Evolutionary conservation across 768 basidiomycete genomes (phyloP), one percentile per base, ranked within the genome.

Genomic region (Kwoniella europaea): DNA sequence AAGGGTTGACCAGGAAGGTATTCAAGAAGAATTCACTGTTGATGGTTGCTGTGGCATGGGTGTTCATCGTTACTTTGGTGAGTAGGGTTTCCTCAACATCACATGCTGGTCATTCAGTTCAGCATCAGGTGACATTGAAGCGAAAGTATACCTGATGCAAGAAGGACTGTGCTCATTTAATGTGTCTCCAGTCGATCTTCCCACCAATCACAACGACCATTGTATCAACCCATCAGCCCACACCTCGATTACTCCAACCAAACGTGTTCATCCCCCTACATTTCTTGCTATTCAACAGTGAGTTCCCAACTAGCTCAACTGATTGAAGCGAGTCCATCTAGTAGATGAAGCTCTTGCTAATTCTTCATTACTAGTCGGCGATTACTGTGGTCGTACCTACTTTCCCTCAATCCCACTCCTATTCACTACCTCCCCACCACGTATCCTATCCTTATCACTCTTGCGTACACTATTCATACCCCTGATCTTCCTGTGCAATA

Each of bases 401-500:
- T 71, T 83, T 12, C 82, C 82, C 1, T 65, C 76, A 22, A 72
- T 82, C 53, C 71, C 77, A 4, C 18, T 50, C 9, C 82, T 94
- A 22, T 82, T 90, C 42, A 84, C 93, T 63, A 93, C 92, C 89
- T 89, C 89, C 3, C 87, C 88, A 5, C 86, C 85, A 24, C 87
- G 87, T 43, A 87, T 95, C 50, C 80, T 93, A 16, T 77, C 80
- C 6, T 83, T 92, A 27, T 90, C 93, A 16, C 80, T 91, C 53
- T 82, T 88, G 3, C 89, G 94, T 65, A 91, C 90, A 1, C 77
- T 93, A 43, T 95, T 96, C 84, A 88, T 97, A 59, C 93, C 93
- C 41, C 77, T 94, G 53, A 91, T 96, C 83, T 86, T 96, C n/a
- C 86, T 91, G 84, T 96, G 94, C 86, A 97, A 97, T 79, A 84